phyloP scores from a whole-genome alignment of 352 stramenopile species.

The Phytopythium ostracodes region DNA sequence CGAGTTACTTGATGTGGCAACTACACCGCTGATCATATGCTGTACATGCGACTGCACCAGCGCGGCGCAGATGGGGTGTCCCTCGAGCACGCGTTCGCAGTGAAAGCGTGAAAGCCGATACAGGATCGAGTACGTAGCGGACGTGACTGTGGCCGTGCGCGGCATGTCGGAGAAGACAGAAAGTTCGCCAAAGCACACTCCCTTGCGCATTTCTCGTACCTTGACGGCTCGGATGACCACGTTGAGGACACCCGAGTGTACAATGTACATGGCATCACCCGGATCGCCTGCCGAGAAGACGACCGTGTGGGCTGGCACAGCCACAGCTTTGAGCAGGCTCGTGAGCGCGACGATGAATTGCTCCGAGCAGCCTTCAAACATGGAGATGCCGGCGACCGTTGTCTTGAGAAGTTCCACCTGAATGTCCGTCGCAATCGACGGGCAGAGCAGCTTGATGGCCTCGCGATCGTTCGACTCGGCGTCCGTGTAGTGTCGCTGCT shows the following conservation, averaged over 20 bases:
- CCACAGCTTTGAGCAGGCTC: constrained; percentile 58
- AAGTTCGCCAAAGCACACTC: constrained; percentile 65
- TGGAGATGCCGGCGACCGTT: constrained; percentile 41
- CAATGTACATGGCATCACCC: constrained; percentile 75
- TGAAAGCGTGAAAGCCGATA: constrained; percentile 71
- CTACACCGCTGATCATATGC: neutral
- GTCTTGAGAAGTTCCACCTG: constrained; percentile 61
- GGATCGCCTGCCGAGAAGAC: constrained; percentile 53
- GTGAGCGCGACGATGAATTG: constrained; percentile 59
- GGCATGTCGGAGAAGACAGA: constrained; percentile 59
- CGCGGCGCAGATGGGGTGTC: constrained; percentile 39
- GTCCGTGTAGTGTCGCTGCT: constrained; percentile 61
- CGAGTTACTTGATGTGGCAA: neutral
- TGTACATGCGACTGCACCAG: constrained; percentile 8
- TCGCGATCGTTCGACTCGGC: constrained; percentile 69
- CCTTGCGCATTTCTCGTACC: constrained; percentile 69
- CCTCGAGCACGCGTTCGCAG: constrained; percentile 43
- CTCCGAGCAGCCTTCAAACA: constrained; percentile 55
- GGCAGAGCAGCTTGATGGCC: constrained; percentile 60
- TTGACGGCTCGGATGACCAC: constrained; percentile 51
- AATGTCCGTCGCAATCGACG: constrained; percentile 72
- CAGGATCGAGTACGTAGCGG: constrained; percentile 61
- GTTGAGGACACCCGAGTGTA: constrained; percentile 63
- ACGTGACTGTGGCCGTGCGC: constrained; percentile 50
- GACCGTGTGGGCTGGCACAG: constrained; percentile 47